A percentile compares a stretch with the other conserved stretches of the same genome.
phyloP scores from a whole-genome alignment of 306 rosid genomes.

The Prunus davidiana region DNA sequence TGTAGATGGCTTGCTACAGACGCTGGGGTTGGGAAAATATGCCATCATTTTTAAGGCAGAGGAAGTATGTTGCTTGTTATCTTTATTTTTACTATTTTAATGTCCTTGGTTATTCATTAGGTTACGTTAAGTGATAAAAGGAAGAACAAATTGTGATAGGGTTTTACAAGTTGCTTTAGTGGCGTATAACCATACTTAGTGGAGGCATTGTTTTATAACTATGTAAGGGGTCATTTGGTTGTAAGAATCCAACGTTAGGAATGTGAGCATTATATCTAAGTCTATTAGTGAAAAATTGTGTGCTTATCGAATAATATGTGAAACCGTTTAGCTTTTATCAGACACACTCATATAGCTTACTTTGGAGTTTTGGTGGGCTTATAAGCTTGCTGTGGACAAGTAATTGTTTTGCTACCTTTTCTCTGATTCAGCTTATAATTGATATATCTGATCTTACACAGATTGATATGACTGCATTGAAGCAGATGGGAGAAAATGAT shows the following conservation, averaged over 20 bases:
- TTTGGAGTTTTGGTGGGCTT: neutral
- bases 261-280: neutral
- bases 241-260: neutral
- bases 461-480: conserved; percentile 94
- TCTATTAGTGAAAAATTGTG: neutral
- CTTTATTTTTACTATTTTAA: neutral
- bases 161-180: neutral
- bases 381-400: neutral
- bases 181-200: neutral
- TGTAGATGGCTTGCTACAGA: conserved; percentile 74
- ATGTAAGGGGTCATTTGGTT: neutral
- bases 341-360: neutral
- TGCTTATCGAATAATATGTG: neutral
- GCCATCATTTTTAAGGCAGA: conserved; percentile 83
- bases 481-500: conserved; percentile 94
- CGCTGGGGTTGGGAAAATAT: conserved; percentile 83
- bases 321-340: neutral
- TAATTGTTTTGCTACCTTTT: neutral
- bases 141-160: neutral
- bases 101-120: neutral
- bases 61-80: conserved; percentile 65
- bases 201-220: neutral
- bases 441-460: conserved; percentile 24
- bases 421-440: conserved; percentile 3
- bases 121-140: neutral